Base-by-base conservation (phyloP, 768 basidiomycete genomes). In the Agaricus subrufescens region DNA sequence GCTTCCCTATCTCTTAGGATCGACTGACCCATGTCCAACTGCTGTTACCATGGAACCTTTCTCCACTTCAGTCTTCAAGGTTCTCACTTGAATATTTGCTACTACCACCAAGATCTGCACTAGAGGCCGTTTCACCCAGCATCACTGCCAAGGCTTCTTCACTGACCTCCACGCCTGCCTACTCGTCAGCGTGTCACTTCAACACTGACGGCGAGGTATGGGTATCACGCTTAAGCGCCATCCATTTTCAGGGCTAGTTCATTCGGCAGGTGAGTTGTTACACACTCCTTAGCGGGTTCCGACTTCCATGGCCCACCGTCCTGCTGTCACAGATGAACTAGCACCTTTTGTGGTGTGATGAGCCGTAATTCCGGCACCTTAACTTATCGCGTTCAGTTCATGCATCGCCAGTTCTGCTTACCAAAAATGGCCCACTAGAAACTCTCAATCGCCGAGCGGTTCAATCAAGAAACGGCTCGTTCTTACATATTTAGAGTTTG, bases 241-340 rank as follows among this genome's bases (percentile, higher is more conserved):
- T 87, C 86, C 85, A 87, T 87, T 87, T 87, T 87, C 83, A 87
- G 84, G 86, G 86, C 85, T 85, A 87, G 85, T 87, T 86, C 81
- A 85, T 89, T 88, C 84, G 83, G 31, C 31, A 31, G 19, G 31
- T 31, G 31, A 31, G 31, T 31, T 31, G 31, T 31, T 31, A 31
- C 31, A 31, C 31, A 31, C 83, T 85, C 84, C 85, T 86, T 86
- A 86, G 85, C 82, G 82, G 85, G 73, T 86, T 86, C 81, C 79
- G 82, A 86, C 85, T 86, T 87, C 85, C 83, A 86, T 87, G 85
- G 82, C 84, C n/a, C 85, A 87, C 85, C 82, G 81, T 86, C 84
- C 85, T 86, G 86, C 85, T 87, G 86, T 87, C 83, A n/a, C 86
- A 82, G 80, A 86, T 31, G 19, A 31, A 31, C 84, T 83, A 85